phyloP scores from a whole-genome alignment of 1,139 yeast genomes.

The Pichia sp. region DNA sequence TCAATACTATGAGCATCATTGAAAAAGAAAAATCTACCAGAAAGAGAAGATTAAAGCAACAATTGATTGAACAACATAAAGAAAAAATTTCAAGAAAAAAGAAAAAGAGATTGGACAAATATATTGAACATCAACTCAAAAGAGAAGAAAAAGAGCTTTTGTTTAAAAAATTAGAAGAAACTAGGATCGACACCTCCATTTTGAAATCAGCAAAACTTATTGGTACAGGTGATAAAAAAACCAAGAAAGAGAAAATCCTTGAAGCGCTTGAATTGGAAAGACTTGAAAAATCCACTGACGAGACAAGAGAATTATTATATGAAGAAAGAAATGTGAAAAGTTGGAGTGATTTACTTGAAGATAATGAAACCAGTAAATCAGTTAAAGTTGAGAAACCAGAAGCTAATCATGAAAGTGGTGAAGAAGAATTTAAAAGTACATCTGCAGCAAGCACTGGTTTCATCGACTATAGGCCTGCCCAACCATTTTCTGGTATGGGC shows the following conservation, averaged over 20 bases:
- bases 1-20: conserved; percentile 8
- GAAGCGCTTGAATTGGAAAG: conserved; percentile 73
- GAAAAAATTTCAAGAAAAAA: conserved; percentile 67
- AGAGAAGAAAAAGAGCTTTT: conserved; percentile 82
- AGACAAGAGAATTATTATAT: conserved; percentile 56
- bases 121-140: conserved; percentile 80
- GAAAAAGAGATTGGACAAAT: conserved; percentile 69
- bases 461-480: conserved; percentile 65
- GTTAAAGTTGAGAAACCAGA: neutral
- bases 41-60: conserved; percentile 58
- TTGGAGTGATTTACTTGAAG: conserved; percentile 45
- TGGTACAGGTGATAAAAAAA: conserved; percentile 67
- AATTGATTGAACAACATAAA: conserved; percentile 51
- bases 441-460: conserved; percentile 41
- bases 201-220: conserved; percentile 67
- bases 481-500: conserved; percentile 42
- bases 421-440: conserved; percentile 21
- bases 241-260: conserved; percentile 60
- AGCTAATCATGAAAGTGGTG: conserved; percentile 17
- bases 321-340: conserved; percentile 62
- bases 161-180: conserved; percentile 62
- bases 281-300: conserved; percentile 65
- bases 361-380: conserved; percentile 9
- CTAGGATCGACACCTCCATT: conserved; percentile 65
- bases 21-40: conserved; percentile 56